Base-by-base conservation (phyloP, 108 stramenopile genomes). In the Asterionellopsis glacialis region DNA sequence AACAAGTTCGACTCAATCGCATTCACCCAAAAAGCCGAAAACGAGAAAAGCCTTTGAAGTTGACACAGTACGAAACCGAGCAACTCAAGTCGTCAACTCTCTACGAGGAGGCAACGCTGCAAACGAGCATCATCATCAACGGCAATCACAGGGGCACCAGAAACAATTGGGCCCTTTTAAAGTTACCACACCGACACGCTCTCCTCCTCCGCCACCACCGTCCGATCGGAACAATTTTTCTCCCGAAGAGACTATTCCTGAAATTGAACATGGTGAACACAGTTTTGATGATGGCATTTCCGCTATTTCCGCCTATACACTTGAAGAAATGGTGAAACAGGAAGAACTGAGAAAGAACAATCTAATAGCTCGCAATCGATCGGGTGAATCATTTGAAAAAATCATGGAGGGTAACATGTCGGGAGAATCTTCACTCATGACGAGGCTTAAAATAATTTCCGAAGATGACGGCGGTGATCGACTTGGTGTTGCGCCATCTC, bases 201-300 rank as follows among this genome's bases (percentile, higher is more conserved):
- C n/a, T 40, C 28, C 28, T 40, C 28, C 56, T 39, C 27, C 40
- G n/a, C 18, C 40, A 33, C 18, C 38, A 57, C 24, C 22, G 22
- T 6, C 52, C 24, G 22, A 5, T 23, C 27, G 33, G 28, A 13
- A 61, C 9, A 43, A 33, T 9, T 48, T 54, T 41, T 57, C 69
- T 24, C 50, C 61, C 1, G 41, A 42, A 25, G 18, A 18, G 45
- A 52, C 55, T 1, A 22, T 23, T 15, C 45, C 52, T 25, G 51
- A 79, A 14, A 65, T 61, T 44, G 53, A 55, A 22, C 49, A 55
- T 25, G 23, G 33, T 33, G 33, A 33, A 33, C 33, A 45, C 12
- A 75, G 63, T 26, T 89, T 89, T 64, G 88, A 90, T 61, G 88
- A 90, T 76, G 82, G 84, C n/a, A 82, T 90, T 48, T 73, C 70